These are phyloP conservation scores for Fusarium siculi DNA, from an alignment of 2,329 filamentous ascomycete species.

Conservation along the genomic window DNA sequence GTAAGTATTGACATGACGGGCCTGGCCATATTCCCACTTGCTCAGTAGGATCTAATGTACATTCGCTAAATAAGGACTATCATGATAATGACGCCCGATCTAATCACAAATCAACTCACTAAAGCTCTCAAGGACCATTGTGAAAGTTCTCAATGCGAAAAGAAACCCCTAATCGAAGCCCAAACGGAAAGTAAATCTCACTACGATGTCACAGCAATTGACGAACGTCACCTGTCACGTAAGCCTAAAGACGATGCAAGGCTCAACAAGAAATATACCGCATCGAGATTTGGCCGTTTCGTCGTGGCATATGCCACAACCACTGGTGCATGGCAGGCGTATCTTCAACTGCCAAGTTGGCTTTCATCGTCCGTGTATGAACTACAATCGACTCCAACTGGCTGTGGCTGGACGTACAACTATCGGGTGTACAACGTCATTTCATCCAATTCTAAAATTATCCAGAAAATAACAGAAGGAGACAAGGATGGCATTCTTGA, in stretches of 20 bases:
- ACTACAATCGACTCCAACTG: conserved; percentile 17
- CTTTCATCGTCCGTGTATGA: conserved; percentile 31
- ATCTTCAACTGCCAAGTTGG: conserved; percentile 41
- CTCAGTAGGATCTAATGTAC: too few species aligned
- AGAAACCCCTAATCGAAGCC: too few species aligned
- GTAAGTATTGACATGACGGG: conserved; percentile 17
- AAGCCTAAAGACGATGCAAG: neutral
- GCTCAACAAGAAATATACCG: neutral
- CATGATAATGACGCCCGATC: conserved; percentile 26
- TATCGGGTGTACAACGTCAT: conserved; percentile 41
- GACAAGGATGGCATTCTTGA: conserved; percentile 34
- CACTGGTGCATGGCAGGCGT: conserved; percentile 36
- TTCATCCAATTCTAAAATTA: conserved; percentile 18
- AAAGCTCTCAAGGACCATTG: conserved; percentile 1
- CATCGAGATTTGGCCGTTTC: conserved; percentile 27
- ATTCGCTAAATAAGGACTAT: conserved; percentile 21
- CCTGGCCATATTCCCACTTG: too few species aligned
- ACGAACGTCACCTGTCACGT: neutral
- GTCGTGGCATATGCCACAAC: neutral
- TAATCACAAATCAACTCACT: conserved; percentile 15
- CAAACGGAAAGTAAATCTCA: neutral
- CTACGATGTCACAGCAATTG: accelerated
- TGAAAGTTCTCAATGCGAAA: too few species aligned
- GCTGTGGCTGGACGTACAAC: neutral
- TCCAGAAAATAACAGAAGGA: conserved; percentile 12